Conservation (phyloP, 176 grass and related monocot genomes). For the Carex parvula region DNA sequence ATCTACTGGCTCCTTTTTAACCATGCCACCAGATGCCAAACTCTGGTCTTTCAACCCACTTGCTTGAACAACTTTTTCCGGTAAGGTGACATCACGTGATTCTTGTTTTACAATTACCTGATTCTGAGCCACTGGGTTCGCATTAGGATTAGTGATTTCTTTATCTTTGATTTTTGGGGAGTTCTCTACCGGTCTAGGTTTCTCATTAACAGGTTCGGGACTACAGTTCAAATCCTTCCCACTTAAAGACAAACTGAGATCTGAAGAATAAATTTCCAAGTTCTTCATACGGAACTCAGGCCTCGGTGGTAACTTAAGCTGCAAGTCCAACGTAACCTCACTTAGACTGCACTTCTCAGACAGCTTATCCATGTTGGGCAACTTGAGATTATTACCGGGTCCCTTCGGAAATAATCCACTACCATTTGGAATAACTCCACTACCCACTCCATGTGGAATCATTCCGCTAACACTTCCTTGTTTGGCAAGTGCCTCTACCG, state of each 20-base stretch:
- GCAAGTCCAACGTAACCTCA: slow-evolving; percentile 38
- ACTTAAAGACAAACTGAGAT: slow-evolving; percentile 42
- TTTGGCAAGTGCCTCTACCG: not conserved
- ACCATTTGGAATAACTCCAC: slow-evolving; percentile 10
- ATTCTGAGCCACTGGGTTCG: not conserved
- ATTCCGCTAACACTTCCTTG: not conserved
- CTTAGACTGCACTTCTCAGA: not conserved
- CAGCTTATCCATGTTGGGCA: not conserved
- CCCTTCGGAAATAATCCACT: slow-evolving; percentile 12
- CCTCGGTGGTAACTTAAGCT: slow-evolving; percentile 34
- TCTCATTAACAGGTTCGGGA: slow-evolving; percentile 16
- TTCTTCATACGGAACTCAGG: slow-evolving; percentile 36
- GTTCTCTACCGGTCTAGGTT: not conserved
- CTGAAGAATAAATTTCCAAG: slow-evolving; percentile 23
- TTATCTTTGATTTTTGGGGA: slow-evolving; percentile 6
- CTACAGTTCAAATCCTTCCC: slow-evolving; percentile 26
- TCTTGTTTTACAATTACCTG: slow-evolving; percentile 33
- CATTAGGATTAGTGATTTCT: not conserved
- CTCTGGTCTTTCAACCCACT: not conserved
- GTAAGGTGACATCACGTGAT: slow-evolving; percentile 17
- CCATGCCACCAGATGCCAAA: slow-evolving; percentile 11
- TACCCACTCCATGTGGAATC: not conserved
- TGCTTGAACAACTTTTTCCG: not conserved
- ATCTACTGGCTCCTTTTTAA: slow-evolving; percentile 30
- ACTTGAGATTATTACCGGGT: not conserved